phyloP scores from a whole-genome alignment of 1,139 yeast genomes.

The Taiozyma onychis region DNA sequence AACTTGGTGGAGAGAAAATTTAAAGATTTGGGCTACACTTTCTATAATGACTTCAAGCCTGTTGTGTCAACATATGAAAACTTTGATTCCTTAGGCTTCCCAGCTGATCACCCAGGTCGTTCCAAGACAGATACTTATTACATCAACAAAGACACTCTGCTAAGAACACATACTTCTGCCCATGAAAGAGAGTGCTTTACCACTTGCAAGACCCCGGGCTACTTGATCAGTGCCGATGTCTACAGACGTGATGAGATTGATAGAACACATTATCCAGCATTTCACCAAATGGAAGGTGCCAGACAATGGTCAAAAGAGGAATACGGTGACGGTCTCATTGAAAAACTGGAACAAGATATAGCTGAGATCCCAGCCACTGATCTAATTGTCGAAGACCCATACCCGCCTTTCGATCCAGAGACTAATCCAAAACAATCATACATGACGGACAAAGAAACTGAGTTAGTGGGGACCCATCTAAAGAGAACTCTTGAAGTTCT shows the following conservation, averaged over 20 bases:
- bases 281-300: conserved; percentile 98
- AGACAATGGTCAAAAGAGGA: conserved; percentile 65
- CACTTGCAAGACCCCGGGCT: conserved; percentile 70
- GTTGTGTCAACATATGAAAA: conserved; percentile 78
- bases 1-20: conserved; percentile 67
- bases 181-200: conserved; percentile 87
- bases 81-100: conserved; percentile 89
- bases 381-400: conserved; percentile 70
- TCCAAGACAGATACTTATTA: conserved; percentile 91
- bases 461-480: conserved; percentile 67
- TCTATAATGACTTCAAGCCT: conserved; percentile 77
- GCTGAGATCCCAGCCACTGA: conserved; percentile 63
- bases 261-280: conserved; percentile 93
- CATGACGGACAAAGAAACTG: conserved; percentile 66
- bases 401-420: conserved; percentile 47
- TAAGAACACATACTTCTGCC: conserved; percentile 95
- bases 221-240: conserved; percentile 91
- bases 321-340: conserved; percentile 29
- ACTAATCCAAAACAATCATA: conserved; percentile 75
- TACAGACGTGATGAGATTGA: conserved; percentile 95
- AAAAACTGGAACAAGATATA: conserved; percentile 48
- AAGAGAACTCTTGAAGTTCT: conserved; percentile 80
- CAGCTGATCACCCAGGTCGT: conserved; percentile 90
- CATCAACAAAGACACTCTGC: conserved; percentile 60
- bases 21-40: conserved; percentile 64